These are phyloP conservation scores for Perilla frutescens DNA, from an alignment of 257 asterid species.

Conservation along the genomic window DNA sequence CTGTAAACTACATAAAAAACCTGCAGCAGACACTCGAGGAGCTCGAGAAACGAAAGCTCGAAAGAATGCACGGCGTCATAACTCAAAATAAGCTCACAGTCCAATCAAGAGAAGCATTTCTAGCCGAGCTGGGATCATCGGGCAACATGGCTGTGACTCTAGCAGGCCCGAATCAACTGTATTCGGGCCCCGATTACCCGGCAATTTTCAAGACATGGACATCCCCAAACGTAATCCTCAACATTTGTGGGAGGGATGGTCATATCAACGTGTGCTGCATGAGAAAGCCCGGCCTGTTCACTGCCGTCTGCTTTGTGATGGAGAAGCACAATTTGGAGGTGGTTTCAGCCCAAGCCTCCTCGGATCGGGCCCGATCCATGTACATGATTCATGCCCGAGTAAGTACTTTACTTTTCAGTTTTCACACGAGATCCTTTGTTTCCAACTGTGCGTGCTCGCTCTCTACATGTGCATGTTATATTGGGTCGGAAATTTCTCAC, in stretches of 20 bases:
- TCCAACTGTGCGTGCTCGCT: too few relatives aligned
- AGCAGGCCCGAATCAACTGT: conserved; percentile 17
- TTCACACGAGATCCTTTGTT: too few relatives aligned
- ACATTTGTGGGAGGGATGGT: conserved; percentile 57
- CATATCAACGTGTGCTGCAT: conserved; percentile 60
- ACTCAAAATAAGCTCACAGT: background rate
- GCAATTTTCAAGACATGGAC: conserved; percentile 58
- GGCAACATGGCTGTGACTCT: conserved; percentile 8
- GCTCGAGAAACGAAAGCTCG: conserved; percentile 58
- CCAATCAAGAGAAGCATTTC: conserved; percentile 52
- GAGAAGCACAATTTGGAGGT: conserved; percentile 63
- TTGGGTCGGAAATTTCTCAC: too few relatives aligned
- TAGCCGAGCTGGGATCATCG: conserved; percentile 59
- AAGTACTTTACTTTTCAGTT: conserved; percentile 21
- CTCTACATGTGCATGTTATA: too few relatives aligned
- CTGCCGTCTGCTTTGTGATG: conserved; percentile 51
- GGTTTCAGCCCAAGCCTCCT: conserved; percentile 54
- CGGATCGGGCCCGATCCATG: conserved; percentile 46
- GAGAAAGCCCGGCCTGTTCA: conserved; percentile 51
- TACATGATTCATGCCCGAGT: conserved; percentile 64
- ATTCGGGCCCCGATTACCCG: conserved; percentile 34
- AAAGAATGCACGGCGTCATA: conserved; percentile 41
- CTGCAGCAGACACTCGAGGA: conserved; percentile 44
- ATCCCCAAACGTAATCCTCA: conserved; percentile 58
- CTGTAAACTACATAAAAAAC: conserved; percentile 52